Evolutionary conservation across 345 rosid species (phyloP), one percentile per base, ranked within the genome.

Genomic region (Moricandia arvensis): DNA sequence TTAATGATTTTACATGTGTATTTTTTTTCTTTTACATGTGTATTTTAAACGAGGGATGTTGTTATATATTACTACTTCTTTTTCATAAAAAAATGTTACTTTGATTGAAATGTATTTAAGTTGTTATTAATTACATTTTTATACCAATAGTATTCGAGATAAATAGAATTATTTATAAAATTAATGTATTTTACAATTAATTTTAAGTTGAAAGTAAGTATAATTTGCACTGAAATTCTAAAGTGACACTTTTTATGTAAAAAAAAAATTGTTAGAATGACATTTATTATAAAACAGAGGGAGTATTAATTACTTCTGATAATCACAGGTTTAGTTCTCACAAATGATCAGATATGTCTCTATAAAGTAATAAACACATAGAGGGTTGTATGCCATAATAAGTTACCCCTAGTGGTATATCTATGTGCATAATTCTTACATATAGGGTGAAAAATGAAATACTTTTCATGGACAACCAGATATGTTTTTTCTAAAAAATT

Each of bases 371-470:
- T 16, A 49, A 59, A 5, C 77, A 72, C 16, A 78, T n/a, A 72
- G 69, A 72, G 16, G 64, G 18, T 65, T 66, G 24, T 27, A 77
- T 71, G 66, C 76, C 76, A 77, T 59, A 71, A 21, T 26, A 65
- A 65, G 76, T 77, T 59, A 26, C 61, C 47, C 31, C 66, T 41
- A 64, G 24, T 37, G 54, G 18, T 30, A 55, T 17, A 10, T 53
- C 1, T 59, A 35, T 68, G 6, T 59, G 26, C 27, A 53, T 38
- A 6, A 10, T 62, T 38, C 17, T 53, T 63, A 31, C 47, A 63
- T 9, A 47, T 18, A 37, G 10, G 2, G 35, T 49, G 7, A 45
- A 63, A 60, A 51, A 68, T 68, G 63, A 31, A 53, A 7, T 49
- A 7, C 21, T 58, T 69, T 60, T 38, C 17, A 31, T 70, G 15